These are phyloP conservation scores for Starmerella tilneyi DNA, from an alignment of 805 yeast genomes.

Conservation along the genomic window DNA sequence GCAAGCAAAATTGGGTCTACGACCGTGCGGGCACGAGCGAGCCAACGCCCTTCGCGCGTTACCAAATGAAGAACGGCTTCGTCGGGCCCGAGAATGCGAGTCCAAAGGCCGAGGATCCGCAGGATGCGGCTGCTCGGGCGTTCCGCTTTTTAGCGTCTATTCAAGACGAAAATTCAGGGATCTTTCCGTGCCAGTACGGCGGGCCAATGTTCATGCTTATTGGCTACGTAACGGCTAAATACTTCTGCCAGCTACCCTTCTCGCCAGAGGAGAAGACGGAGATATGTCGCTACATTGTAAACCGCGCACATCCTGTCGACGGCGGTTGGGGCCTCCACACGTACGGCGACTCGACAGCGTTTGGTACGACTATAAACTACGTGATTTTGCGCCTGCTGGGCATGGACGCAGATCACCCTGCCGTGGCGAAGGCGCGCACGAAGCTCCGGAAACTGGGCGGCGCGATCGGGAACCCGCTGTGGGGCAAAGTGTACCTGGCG, in stretches of 20 bases:
- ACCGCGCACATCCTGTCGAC: conserved; percentile 90
- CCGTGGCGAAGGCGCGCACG: conserved; percentile 60
- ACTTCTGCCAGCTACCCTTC: conserved; percentile 58
- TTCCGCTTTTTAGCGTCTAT: conserved; percentile 55
- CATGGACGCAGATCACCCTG: conserved; percentile 60
- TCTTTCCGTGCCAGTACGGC: conserved; percentile 82
- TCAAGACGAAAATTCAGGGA: conserved; percentile 74
- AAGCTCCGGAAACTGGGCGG: conserved; percentile 73
- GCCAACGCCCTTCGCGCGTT: conserved; percentile 26
- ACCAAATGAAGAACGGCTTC: conserved; percentile 26
- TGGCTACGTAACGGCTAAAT: conserved; percentile 69
- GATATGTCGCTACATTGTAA: conserved; percentile 75
- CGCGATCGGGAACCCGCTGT: conserved; percentile 82
- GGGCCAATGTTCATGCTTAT: conserved; percentile 98
- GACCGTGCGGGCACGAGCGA: conserved; percentile 35
- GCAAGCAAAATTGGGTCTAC: conserved; percentile 74
- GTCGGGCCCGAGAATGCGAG: conserved; percentile 20
- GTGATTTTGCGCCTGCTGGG: conserved; percentile 75
- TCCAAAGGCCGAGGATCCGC: conserved; percentile 24
- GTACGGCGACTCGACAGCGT: conserved; percentile 85
- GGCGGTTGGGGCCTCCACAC: conserved; percentile 99
- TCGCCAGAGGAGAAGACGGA: conserved; percentile 58
- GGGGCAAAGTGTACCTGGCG: conserved; percentile 94
- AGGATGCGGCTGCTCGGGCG: conserved; percentile 54
- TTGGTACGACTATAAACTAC: conserved; percentile 86